Evolutionary conservation across 2,329 filamentous ascomycete genomes (phyloP).

Genomic region (Diaporthe australafricana): DNA sequence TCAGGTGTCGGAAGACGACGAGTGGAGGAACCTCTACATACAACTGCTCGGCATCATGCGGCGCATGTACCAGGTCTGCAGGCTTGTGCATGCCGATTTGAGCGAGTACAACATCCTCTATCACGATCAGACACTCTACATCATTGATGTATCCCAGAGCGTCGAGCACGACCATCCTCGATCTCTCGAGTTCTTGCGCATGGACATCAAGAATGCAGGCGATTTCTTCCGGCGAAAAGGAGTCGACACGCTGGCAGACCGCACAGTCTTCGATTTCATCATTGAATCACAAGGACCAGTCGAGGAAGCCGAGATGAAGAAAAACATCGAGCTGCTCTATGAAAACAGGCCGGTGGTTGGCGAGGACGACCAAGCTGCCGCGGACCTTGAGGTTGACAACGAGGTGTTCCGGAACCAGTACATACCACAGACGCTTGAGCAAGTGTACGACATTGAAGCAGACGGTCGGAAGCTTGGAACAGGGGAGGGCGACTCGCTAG

Average conservation of each 20-base stretch:
- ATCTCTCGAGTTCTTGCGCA: slow-evolving; percentile 91
- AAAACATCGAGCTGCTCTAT: slow-evolving; percentile 76
- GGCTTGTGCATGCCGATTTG: slow-evolving; percentile 93
- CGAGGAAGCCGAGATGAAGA: slow-evolving; percentile 70
- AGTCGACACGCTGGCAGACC: slow-evolving; percentile 84
- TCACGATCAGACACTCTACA: slow-evolving; percentile 82
- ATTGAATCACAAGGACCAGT: slow-evolving; percentile 70
- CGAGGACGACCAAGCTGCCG: slow-evolving; percentile 49
- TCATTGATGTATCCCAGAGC: slow-evolving; percentile 98
- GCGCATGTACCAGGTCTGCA: slow-evolving; percentile 90
- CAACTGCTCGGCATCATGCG: slow-evolving; percentile 91
- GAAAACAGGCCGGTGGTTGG: slow-evolving; percentile 59
- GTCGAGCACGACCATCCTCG: slow-evolving; percentile 97
- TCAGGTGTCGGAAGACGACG: slow-evolving; percentile 75
- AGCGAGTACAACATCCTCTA: slow-evolving; percentile 99
- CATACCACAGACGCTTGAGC: slow-evolving; percentile 94
- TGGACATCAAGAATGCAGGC: slow-evolving; percentile 97
- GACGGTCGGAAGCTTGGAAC: slow-evolving; percentile 82
- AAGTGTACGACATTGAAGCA: slow-evolving; percentile 96
- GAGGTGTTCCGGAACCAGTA: slow-evolving; percentile 97
- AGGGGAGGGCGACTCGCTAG: slow-evolving; percentile 80
- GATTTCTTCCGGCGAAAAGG: slow-evolving; percentile 92
- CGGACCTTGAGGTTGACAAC: slow-evolving; percentile 80
- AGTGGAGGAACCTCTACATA: slow-evolving; percentile 83
- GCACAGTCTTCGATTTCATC: slow-evolving; percentile 86